phyloP scores from a whole-genome alignment of 352 stramenopile genomes.

The Phytophthora palmivora region DNA sequence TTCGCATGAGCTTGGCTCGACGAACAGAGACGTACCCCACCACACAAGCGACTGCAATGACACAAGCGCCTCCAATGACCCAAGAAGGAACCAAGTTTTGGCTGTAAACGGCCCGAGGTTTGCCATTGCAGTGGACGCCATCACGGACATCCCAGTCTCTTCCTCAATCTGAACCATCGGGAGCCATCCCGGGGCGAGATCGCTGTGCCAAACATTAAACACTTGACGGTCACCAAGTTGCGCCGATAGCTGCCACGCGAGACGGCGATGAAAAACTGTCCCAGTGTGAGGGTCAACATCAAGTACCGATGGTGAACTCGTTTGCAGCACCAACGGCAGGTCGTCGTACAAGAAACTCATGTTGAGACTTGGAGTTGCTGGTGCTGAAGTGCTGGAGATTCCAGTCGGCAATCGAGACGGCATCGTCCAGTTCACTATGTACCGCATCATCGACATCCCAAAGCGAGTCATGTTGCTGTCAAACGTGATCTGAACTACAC shows the following conservation, averaged over 20 bases:
- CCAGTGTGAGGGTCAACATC: constrained; percentile 63
- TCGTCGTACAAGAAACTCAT: constrained; percentile 54
- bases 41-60: constrained; percentile 23
- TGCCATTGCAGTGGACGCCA: constrained; percentile 12
- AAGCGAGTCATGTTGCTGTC: constrained; percentile 61
- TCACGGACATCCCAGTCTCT: constrained; percentile 44
- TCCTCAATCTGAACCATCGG: constrained; percentile 61
- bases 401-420: constrained; percentile 48
- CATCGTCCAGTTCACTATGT: constrained; percentile 47
- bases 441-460: constrained; percentile 57
- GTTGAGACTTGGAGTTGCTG: constrained; percentile 39
- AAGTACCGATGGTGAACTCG: constrained; percentile 31
- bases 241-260: constrained; percentile 59
- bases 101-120: constrained; percentile 16
- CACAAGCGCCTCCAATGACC: constrained; percentile 17
- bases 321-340: constrained; percentile 45
- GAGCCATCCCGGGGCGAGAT: constrained; percentile 39
- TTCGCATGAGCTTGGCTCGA: constrained; percentile 14
- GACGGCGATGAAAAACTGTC: constrained; percentile 51
- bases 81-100: constrained; percentile 21
- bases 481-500: constrained; percentile 50
- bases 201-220: constrained; percentile 50
- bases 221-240: constrained; percentile 18
- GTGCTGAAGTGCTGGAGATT: constrained; percentile 6
- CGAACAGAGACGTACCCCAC: constrained; percentile 25